Conservation (phyloP, 176 grass and related monocot genomes). For the Paspalum vaginatum region DNA sequence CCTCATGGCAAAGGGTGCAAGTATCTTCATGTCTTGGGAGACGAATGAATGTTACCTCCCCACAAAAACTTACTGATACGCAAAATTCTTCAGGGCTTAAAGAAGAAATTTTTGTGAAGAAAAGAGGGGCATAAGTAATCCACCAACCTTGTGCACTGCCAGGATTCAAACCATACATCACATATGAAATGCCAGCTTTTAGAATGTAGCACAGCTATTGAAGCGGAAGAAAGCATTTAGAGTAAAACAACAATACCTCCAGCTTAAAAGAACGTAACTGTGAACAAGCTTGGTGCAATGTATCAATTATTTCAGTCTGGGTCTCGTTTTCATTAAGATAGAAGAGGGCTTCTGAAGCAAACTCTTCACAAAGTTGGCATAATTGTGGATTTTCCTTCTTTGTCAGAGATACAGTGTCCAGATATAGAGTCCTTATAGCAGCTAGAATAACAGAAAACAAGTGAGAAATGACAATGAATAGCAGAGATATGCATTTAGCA, state of each 20-base stretch:
- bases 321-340: conserved; percentile 77
- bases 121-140: conserved; percentile 67
- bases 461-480: conserved; percentile 15
- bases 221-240: conserved; percentile 11
- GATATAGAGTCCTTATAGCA: conserved; percentile 40
- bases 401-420: conserved; percentile 10
- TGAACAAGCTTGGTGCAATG: conserved; percentile 66
- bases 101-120: conserved; percentile 64
- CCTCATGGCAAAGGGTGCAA: conserved; percentile 67
- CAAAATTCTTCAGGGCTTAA: conserved; percentile 76
- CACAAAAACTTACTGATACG: conserved; percentile 61
- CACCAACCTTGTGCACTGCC: conserved; percentile 68
- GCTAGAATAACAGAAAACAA: conserved; percentile 45
- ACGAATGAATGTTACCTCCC: conserved; percentile 23
- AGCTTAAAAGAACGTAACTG: conserved; percentile 53
- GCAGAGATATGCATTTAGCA: neutral
- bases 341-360: conserved; percentile 58
- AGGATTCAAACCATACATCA: conserved; percentile 14
- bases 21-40: conserved; percentile 53
- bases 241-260: conserved; percentile 47
- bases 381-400: conserved; percentile 46
- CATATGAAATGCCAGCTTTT: neutral
- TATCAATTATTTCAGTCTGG: conserved; percentile 52
- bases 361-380: conserved; percentile 69
- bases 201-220: neutral